phyloP scores from a whole-genome alignment of 352 stramenopile genomes.

The Phytophthora tentaculata region DNA sequence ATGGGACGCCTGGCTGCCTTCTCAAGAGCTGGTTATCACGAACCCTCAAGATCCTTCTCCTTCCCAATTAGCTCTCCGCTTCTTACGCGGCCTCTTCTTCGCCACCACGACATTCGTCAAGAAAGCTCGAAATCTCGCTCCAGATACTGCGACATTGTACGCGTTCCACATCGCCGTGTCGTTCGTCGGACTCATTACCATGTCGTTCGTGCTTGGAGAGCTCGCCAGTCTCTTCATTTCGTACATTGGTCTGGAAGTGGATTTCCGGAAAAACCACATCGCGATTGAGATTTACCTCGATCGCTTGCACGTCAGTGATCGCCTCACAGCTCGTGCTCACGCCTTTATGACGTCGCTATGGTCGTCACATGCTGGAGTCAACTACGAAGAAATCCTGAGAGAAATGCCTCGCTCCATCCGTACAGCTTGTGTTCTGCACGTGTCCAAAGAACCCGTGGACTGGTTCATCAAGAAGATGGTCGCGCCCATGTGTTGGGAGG shows the following conservation, averaged over 20 bases:
- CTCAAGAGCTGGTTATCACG: conserved; percentile 40
- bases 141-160: conserved; percentile 34
- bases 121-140: conserved; percentile 36
- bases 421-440: conserved; percentile 49
- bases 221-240: conserved; percentile 65
- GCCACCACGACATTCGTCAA: conserved; percentile 53
- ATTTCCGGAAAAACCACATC: conserved; percentile 69
- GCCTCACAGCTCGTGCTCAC: conserved; percentile 42
- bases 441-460: conserved; percentile 42
- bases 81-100: conserved; percentile 60
- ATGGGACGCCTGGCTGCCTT: conserved; percentile 62
- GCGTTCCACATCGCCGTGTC: conserved; percentile 53
- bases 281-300: conserved; percentile 53
- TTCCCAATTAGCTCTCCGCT: conserved; percentile 34
- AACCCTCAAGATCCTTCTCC: conserved; percentile 23
- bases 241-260: conserved; percentile 60
- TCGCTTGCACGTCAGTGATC: conserved; percentile 39
- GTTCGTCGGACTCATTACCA: conserved; percentile 53
- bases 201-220: conserved; percentile 64
- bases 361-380: conserved; percentile 63
- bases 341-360: conserved; percentile 60
- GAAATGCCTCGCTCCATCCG: conserved; percentile 57
- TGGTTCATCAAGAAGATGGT: conserved; percentile 50
- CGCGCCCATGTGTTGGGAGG: conserved; percentile 34
- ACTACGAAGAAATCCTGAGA: conserved; percentile 56